Conservation (phyloP, 352 stramenopile genomes). For the Phytophthora pluvialis region DNA sequence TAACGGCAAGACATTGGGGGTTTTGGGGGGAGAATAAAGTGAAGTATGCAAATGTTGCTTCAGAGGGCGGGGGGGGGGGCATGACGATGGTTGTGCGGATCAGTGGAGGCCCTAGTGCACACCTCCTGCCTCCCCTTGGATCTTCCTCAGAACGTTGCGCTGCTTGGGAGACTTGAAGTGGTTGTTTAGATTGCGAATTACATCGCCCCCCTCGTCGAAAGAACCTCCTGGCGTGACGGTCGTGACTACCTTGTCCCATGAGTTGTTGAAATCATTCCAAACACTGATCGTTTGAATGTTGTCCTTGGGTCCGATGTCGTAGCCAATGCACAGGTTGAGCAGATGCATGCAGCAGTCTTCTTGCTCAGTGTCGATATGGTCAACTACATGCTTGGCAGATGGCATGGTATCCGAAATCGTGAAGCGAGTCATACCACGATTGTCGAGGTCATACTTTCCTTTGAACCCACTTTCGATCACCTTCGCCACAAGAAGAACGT, state of each 20-base stretch:
- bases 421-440: background rate
- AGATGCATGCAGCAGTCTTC: slow-evolving; percentile 20
- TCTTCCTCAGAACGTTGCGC: no score
- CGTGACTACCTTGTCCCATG: slow-evolving; percentile 1
- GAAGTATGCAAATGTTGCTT: slow-evolving; percentile 34
- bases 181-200: no score
- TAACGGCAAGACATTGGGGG: slow-evolving; percentile 24
- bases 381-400: background rate
- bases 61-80: slow-evolving; percentile 19
- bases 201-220: background rate
- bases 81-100: slow-evolving; percentile 44
- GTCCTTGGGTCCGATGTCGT: slow-evolving; percentile 15
- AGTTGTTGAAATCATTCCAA: background rate
- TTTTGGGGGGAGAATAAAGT: slow-evolving; percentile 13
- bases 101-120: background rate
- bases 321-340: slow-evolving; percentile 18
- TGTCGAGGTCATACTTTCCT: background rate
- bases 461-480: slow-evolving; percentile 7
- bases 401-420: slow-evolving; percentile 3
- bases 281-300: slow-evolving; percentile 5
- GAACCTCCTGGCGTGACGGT: slow-evolving; percentile 2
- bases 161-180: no score
- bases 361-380: slow-evolving; percentile 17
- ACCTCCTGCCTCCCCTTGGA: no score
- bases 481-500: background rate